Percentiles rank a stretch among this genome's conserved stretches.
Evolutionary conservation across 768 basidiomycete species (phyloP).

Genomic region (Pleurotus tuber-regium): DNA sequence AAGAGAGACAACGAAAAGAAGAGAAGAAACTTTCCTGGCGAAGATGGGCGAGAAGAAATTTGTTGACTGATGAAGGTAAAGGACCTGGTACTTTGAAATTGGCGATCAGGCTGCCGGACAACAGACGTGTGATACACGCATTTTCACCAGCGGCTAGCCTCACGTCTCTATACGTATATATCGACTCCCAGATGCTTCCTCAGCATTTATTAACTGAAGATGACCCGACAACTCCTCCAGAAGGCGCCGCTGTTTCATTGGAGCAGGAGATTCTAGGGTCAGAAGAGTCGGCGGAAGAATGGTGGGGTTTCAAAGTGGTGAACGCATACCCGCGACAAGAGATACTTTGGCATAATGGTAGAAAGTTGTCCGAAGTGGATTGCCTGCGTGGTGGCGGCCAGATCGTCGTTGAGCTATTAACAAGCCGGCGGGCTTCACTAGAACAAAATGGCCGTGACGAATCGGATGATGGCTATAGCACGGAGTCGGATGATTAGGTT

Average conservation of each 20-base stretch:
- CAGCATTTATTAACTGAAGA: conserved; percentile 29
- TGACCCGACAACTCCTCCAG: conserved; percentile 43
- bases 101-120: conserved; percentile 54
- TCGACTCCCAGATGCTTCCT: conserved; percentile 61
- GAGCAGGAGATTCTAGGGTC: conserved; percentile 23
- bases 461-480: conserved; percentile 56
- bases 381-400: conserved; percentile 58
- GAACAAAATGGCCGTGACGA: conserved; percentile 21
- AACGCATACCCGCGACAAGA: conserved; percentile 70
- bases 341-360: conserved; percentile 46
- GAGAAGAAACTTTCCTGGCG: conserved; percentile 52
- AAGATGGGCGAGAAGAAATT: conserved; percentile 50
- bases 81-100: conserved; percentile 34
- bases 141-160: conserved; percentile 52
- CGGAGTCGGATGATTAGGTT: conserved; percentile 48
- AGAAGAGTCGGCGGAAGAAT: conserved; percentile 27
- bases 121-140: conserved; percentile 54
- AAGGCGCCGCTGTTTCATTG: conserved; percentile 30
- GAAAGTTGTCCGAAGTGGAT: conserved; percentile 42
- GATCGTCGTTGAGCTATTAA: conserved; percentile 56
- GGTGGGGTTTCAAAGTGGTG: conserved; percentile 74
- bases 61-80: conserved; percentile 34
- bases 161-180: conserved; percentile 68
- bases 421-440: conserved; percentile 14
- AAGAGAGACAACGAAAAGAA: conserved; percentile 32